These are phyloP conservation scores for Gossypium trilobum DNA, from an alignment of 441 rosid species.

Conservation along the genomic window DNA sequence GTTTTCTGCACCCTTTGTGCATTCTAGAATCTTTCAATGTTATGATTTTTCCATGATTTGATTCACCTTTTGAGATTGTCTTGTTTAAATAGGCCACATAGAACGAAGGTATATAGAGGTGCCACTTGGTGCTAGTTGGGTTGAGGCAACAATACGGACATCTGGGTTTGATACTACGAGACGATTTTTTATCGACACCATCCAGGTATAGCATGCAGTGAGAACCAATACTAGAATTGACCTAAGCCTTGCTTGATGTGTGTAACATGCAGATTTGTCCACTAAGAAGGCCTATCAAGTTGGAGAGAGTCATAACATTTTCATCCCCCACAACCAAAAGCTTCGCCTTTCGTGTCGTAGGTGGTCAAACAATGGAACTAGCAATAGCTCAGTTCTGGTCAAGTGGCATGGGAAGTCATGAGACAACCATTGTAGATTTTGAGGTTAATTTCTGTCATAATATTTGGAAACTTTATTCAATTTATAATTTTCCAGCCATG, in stretches of 20 bases:
- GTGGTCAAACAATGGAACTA: constrained; percentile 93
- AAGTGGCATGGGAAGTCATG: constrained; percentile 93
- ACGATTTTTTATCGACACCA: constrained; percentile 69
- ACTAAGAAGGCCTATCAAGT: constrained; percentile 79
- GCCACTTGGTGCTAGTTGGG: constrained; percentile 88
- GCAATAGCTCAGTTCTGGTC: constrained; percentile 97
- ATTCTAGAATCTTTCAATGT: not conserved
- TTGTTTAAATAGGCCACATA: constrained; percentile 53
- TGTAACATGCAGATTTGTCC: constrained; percentile 68
- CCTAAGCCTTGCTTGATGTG: constrained; percentile 26
- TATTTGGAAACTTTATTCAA: not conserved
- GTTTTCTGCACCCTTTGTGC: not conserved
- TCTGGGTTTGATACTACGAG: constrained; percentile 84
- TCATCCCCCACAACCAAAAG: constrained; percentile 77
- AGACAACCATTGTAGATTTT: constrained; percentile 70
- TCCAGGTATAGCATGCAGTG: constrained; percentile 53
- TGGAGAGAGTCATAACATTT: constrained; percentile 66
- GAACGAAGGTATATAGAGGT: constrained; percentile 87
- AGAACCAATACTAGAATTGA: constrained; percentile 14
- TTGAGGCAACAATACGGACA: constrained; percentile 82
- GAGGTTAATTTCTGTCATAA: constrained; percentile 48
- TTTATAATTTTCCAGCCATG: not conserved
- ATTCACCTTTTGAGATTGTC: constrained; percentile 10
- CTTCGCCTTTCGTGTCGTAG: constrained; percentile 65
- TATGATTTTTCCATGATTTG: not conserved